Evolutionary conservation across 768 basidiomycete genomes (phyloP).

Genomic region (Leucosporidium yakuticum): DNA sequence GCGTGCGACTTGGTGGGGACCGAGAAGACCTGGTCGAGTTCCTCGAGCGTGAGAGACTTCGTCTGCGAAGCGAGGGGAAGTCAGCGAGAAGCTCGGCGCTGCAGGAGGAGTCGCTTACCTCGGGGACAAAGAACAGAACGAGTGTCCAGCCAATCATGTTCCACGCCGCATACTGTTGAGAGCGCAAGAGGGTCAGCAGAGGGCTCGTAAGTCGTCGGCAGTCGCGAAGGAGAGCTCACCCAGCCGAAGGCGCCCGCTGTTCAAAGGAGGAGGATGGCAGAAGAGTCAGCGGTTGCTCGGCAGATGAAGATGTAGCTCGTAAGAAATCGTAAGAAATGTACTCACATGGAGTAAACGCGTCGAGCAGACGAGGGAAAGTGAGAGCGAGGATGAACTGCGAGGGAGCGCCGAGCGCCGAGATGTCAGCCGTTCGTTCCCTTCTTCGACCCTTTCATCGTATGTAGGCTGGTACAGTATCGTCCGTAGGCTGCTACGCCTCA

Average conservation of each 20-base stretch:
- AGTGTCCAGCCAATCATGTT: slow-evolving; percentile 36
- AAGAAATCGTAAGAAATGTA: no score
- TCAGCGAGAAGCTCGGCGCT: not conserved
- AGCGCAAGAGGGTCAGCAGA: no score
- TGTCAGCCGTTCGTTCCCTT: no score
- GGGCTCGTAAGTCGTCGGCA: no score
- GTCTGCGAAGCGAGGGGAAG: slow-evolving; percentile 26
- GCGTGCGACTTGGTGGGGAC: slow-evolving; percentile 34
- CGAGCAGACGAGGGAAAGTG: slow-evolving; percentile 35
- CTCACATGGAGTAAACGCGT: slow-evolving; percentile 5
- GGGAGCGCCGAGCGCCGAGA: slow-evolving; percentile 30
- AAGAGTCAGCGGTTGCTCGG: no score
- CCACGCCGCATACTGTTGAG: slow-evolving; percentile 49
- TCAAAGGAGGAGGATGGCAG: slow-evolving; percentile 15
- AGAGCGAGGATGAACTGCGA: slow-evolving; percentile 54
- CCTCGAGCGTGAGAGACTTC: slow-evolving; percentile 41
- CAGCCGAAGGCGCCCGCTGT: slow-evolving; percentile 69
- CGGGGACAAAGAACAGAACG: slow-evolving; percentile 41
- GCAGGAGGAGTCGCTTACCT: not conserved
- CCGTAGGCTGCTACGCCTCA: no score
- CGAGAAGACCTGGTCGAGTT: slow-evolving; percentile 42
- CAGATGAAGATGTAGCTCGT: no score
- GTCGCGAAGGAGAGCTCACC: no score
- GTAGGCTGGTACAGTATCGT: no score
- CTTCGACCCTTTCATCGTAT: no score